Conservation (phyloP, 139 green algal genomes). For the Micractinium conductrix region DNA sequence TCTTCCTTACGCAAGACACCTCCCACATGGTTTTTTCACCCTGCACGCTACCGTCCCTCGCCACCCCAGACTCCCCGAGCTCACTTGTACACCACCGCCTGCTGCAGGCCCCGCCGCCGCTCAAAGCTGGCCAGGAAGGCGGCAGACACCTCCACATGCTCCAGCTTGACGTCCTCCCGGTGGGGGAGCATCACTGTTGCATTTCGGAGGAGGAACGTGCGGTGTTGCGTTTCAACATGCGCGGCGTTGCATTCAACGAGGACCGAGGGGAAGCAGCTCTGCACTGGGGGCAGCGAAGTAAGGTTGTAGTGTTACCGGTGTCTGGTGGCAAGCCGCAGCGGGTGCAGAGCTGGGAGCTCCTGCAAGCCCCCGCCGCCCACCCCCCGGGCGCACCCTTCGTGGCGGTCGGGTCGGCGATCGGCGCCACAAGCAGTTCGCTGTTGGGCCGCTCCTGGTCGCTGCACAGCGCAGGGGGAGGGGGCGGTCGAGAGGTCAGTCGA, state of each 20-base stretch:
- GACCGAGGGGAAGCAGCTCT: too few relatives aligned
- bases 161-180: slow-evolving; percentile 81
- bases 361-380: too few relatives aligned
- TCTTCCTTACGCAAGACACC: background rate
- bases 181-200: slow-evolving; percentile 76
- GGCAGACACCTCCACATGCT: slow-evolving; percentile 55
- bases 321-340: too few relatives aligned
- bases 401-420: slow-evolving; percentile 47
- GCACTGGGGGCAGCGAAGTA: too few relatives aligned
- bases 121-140: slow-evolving; percentile 43
- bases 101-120: slow-evolving; percentile 43
- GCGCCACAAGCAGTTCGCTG: slow-evolving; percentile 80
- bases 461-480: too few relatives aligned
- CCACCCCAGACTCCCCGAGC: background rate
- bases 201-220: too few relatives aligned
- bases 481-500: too few relatives aligned
- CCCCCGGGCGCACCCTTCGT: slow-evolving; percentile 35
- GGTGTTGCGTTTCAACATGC: too few relatives aligned
- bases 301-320: too few relatives aligned
- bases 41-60: background rate
- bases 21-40: background rate
- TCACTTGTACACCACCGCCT: slow-evolving; percentile 40
- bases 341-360: too few relatives aligned
- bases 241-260: too few relatives aligned
- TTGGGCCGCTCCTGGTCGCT: slow-evolving; percentile 77